Percentiles rank a stretch among this genome's conserved stretches.
Conservation (phyloP, 441 rosid genomes). For the Populus hybrid region DNA sequence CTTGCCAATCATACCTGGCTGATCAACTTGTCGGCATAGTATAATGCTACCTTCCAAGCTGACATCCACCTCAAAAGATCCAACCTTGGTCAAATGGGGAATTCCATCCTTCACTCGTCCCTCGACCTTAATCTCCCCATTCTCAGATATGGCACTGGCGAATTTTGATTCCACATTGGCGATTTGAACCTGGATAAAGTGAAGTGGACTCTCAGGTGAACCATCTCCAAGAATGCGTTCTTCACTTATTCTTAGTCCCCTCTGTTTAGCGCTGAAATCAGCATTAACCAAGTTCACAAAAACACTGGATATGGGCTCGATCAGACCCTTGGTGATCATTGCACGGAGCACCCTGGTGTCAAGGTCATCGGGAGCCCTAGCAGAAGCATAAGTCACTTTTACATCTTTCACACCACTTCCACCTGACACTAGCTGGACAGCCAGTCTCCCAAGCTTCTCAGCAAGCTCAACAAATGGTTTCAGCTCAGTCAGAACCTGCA, state of each 20-base stretch:
- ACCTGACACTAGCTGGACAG: constrained; percentile 85
- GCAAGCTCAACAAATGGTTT: constrained; percentile 77
- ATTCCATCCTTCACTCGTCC: constrained; percentile 85
- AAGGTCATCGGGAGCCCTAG: constrained; percentile 77
- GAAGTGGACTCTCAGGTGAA: constrained; percentile 75
- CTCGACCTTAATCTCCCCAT: constrained; percentile 65
- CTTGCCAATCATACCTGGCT: constrained; percentile 91
- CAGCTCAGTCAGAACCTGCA: constrained; percentile 76
- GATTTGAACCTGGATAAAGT: constrained; percentile 71
- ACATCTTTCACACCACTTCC: constrained; percentile 84
- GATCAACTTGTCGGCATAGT: constrained; percentile 89
- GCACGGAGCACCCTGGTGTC: constrained; percentile 96
- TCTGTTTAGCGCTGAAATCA: constrained; percentile 92
- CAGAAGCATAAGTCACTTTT: constrained; percentile 68
- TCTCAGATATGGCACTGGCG: constrained; percentile 76
- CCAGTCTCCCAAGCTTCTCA: constrained; percentile 87
- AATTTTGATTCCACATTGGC: constrained; percentile 83
- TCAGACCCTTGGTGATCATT: constrained; percentile 88
- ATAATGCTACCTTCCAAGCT: constrained; percentile 91
- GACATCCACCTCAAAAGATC: constrained; percentile 87
- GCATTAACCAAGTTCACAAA: constrained; percentile 92
- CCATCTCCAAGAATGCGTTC: constrained; percentile 66
- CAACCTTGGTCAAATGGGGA: constrained; percentile 76
- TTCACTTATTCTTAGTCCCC: constrained; percentile 78
- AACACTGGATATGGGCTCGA: constrained; percentile 84